Conservation (phyloP, 768 basidiomycete genomes). For the Tylopilus rubrobrunneus region DNA sequence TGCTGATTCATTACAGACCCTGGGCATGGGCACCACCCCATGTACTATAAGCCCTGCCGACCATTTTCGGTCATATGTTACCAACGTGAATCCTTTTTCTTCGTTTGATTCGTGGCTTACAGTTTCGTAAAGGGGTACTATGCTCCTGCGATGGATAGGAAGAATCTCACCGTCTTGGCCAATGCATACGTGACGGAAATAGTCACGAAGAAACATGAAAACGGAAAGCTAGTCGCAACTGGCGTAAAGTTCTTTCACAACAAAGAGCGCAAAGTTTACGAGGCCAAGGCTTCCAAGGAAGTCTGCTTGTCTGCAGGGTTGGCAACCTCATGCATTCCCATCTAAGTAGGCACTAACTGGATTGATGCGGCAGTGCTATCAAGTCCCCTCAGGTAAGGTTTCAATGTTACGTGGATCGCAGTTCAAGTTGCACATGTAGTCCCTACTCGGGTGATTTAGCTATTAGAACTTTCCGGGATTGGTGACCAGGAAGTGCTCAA, state of each 20-base stretch:
- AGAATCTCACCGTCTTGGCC: too few relatives aligned
- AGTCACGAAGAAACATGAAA: not conserved
- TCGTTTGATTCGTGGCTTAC: not conserved
- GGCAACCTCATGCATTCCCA: not conserved
- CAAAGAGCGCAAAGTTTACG: not conserved
- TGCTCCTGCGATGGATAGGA: too few relatives aligned
- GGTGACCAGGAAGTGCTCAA: not conserved
- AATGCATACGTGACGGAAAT: not conserved
- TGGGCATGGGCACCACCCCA: not conserved
- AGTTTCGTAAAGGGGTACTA: not conserved
- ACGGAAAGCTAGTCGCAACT: not conserved
- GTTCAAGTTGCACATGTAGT: too few relatives aligned
- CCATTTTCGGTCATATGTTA: conserved; percentile 1
- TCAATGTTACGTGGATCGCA: not conserved
- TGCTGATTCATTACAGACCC: not conserved
- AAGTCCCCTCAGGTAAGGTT: not conserved
- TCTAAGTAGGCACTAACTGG: not conserved
- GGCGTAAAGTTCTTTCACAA: not conserved
- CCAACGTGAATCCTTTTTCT: not conserved
- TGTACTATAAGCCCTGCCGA: not conserved
- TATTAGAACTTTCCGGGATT: conserved; percentile 2
- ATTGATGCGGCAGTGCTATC: not conserved
- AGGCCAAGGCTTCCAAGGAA: not conserved
- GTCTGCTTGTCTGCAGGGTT: conserved; percentile 3
- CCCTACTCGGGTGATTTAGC: not conserved